Conservation (phyloP, 1,139 yeast genomes). For the Suhomyces atakaporum region DNA sequence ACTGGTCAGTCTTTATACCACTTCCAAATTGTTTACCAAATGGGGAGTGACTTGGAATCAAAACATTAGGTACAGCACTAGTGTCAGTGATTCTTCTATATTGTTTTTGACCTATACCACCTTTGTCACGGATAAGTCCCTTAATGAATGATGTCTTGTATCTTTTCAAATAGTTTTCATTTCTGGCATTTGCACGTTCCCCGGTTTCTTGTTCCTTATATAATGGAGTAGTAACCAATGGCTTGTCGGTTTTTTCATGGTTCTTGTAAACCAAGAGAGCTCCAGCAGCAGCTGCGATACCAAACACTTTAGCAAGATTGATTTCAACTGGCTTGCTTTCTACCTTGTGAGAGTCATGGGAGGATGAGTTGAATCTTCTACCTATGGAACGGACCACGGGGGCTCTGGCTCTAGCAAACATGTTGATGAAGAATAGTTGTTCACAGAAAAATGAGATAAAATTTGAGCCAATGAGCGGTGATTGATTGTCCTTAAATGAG, state of each 20-base stretch:
- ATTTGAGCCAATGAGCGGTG: conserved; percentile 11
- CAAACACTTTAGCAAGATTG: conserved; percentile 44
- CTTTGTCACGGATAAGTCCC: conserved; percentile 48
- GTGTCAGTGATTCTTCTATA: conserved; percentile 37
- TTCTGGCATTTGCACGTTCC: conserved; percentile 40
- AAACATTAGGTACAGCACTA: conserved; percentile 32
- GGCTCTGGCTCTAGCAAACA: conserved; percentile 27
- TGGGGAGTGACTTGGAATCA: conserved; percentile 49
- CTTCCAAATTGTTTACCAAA: conserved; percentile 47
- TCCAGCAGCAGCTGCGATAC: conserved; percentile 45
- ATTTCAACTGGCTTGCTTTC: conserved; percentile 39
- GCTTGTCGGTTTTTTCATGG: conserved; percentile 38
- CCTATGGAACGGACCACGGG: conserved; percentile 19
- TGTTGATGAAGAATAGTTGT: neutral
- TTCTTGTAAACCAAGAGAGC: conserved; percentile 42
- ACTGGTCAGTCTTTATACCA: conserved; percentile 45
- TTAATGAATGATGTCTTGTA: conserved; percentile 47
- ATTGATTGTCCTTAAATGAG: too few species aligned
- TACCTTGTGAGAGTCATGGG: conserved; percentile 28
- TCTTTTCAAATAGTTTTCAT: conserved; percentile 39
- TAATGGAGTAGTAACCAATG: conserved; percentile 41
- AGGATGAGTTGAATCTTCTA: conserved; percentile 36
- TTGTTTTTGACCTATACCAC: conserved; percentile 49
- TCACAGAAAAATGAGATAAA: conserved; percentile 2
- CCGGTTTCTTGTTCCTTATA: conserved; percentile 37